Conservation (phyloP, 805 yeast species). For the Metschnikowia corniflorae region DNA sequence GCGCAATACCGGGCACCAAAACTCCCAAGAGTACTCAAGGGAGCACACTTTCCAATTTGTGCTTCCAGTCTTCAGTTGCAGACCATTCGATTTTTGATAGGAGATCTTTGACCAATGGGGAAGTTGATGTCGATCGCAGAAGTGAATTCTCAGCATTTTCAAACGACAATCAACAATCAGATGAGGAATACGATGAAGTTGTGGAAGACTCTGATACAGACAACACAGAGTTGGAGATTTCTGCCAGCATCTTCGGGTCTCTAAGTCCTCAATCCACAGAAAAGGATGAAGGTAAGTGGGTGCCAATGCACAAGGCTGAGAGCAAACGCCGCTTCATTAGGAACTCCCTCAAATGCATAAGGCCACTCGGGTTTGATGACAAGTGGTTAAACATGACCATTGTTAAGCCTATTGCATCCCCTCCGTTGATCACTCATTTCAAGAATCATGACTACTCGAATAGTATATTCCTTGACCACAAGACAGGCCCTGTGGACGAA, state of each 20-base stretch:
- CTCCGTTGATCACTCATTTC: conserved; percentile 23
- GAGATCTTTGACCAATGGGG: no score
- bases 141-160: no score
- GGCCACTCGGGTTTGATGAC: conserved; percentile 49
- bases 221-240: neutral
- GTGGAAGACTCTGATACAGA: conserved; percentile 3
- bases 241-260: neutral
- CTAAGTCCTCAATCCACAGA: neutral
- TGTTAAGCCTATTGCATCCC: conserved; percentile 35
- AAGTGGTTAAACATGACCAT: conserved; percentile 50
- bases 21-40: no score
- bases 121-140: no score
- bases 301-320: conserved; percentile 37
- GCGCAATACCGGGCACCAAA: no score
- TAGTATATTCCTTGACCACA: no score
- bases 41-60: no score
- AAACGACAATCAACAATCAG: no score
- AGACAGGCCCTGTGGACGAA: no score
- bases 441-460: no score
- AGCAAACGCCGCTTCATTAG: conserved; percentile 41
- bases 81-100: no score
- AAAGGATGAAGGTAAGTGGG: conserved; percentile 39
- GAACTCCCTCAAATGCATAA: conserved; percentile 56
- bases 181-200: conserved; percentile 5
- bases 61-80: no score